Evolutionary conservation across 805 yeast genomes (phyloP), one percentile per base, ranked within the genome.

Genomic region (Cephaloascus fragrans): DNA sequence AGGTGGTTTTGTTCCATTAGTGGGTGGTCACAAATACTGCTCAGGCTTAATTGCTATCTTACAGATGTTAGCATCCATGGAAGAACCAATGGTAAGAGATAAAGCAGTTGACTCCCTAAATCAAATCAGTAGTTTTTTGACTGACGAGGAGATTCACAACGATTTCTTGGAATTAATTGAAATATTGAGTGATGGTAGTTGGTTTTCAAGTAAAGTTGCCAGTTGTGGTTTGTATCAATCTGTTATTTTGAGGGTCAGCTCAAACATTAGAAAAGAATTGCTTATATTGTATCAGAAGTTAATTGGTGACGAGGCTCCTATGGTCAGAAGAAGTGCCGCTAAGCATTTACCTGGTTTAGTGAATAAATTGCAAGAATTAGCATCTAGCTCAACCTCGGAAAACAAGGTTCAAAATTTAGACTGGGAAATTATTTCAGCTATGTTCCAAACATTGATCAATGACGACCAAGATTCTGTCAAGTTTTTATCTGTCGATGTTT

Each of bases 401-500:
- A 50, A 55, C 36, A 54, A 55, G 39, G 65, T 75, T 41, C 67
- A 64, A 38, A 78, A 75, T 47, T 71, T 74, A 43, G 87, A 83
- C 54, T 82, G 89, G 82, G 87, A 81, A 49, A 65, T 77, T 43
- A 72, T 89, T 45, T 75, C 82, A n/a, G 72, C 77, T 41, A 86
- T 88, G 94, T 87, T 86, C 57, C 80, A 80, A 57, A 66, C 74
- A 36, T 68, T 88, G 49, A 78, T 83, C 37, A 73, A 73, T 44
- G 98, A 93, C 59, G 83, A 77, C 43, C 99, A 93, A 64, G 99
- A 93, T 62, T 83, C 95, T 5, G 98, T 93, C 32, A 86, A 94
- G 51, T 82, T 90, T 48, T 70, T 93, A 50, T 73, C 95, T 23
- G 85, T 93, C 45, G 96, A 90, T 55, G 84, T 87, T 20, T 73